Base-by-base conservation (phyloP, 495 filamentous ascomycete genomes). In the Aspergillus hancockii region DNA sequence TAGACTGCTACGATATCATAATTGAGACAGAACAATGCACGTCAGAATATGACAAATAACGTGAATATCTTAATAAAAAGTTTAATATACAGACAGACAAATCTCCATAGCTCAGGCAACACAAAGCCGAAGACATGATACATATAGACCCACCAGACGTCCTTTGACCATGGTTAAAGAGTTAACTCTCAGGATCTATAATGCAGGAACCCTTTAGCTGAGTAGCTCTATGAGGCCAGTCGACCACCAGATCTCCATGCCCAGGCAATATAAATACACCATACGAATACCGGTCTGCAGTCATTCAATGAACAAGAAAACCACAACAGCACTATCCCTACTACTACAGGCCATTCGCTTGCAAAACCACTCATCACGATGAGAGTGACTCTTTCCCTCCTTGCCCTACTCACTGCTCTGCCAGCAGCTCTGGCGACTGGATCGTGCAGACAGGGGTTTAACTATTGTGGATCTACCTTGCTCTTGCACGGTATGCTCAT, bases 401-500 rank as follows among this genome's bases (percentile, higher is more conserved):
- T 50, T 50, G 47, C 47, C 2, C 47, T 50, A 4, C 16, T 50
- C 23, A 16, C 47, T n/a, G 23, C 21, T 28, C 21, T 50, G 3
- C 22, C 47, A 8, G 23, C 47, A 50, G 23, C 23, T 21, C 28
- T 50, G 21, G 47, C 47, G 10, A 21, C 22, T 25, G 47, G 47
- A 16, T 3, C 21, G 1, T 50, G 47, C 28, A 23, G 8, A n/a
- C 3, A 30, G 28, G 22, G 28, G 2, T 21, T 50, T 2, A 16
- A 50, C 8, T 50, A 50, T 28, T 50, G 47, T 30, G 47, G 47
- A 50, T 50, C 47, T 21, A 30, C 47, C 8, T 30, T 50, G 19
- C 14, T 23, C 14, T 21, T 1, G 9, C 21, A 21, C 3, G 47
- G 47, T 50, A 23, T 50, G 47, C 28, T 10, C 13, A 9, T 2